Evolutionary conservation across 352 stramenopile genomes (phyloP).

Genomic region (Phytophthora sansomeana): DNA sequence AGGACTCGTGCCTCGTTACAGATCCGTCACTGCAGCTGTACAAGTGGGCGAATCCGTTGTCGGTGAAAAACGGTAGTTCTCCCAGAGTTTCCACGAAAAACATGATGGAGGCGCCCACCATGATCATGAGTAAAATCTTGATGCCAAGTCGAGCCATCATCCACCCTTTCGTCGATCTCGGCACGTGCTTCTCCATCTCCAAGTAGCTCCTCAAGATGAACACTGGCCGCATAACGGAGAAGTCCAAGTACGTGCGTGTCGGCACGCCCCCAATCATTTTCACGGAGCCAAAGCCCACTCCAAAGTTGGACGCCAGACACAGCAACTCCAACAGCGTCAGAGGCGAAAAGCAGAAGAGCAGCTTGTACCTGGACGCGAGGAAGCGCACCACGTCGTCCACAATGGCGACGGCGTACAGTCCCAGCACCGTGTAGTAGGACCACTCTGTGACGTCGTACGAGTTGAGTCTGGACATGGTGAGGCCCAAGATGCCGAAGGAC

Average conservation of each 20-base stretch:
- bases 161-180: constrained; percentile 71
- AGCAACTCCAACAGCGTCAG: constrained; percentile 80
- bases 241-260: constrained; percentile 85
- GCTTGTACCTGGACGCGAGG: constrained; percentile 81
- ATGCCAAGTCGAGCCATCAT: constrained; percentile 85
- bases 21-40: constrained; percentile 74
- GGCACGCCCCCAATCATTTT: constrained; percentile 60
- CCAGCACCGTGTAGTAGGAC: constrained; percentile 73
- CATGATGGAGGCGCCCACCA: constrained; percentile 81
- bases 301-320: constrained; percentile 75
- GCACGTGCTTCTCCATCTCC: constrained; percentile 85
- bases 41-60: constrained; percentile 86
- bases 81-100: constrained; percentile 91
- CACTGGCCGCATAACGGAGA: constrained; percentile 84
- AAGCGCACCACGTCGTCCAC: constrained; percentile 82
- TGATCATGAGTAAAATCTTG: constrained; percentile 87
- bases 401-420: constrained; percentile 66
- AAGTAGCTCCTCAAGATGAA: constrained; percentile 87
- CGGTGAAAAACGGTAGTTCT: constrained; percentile 78
- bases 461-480: constrained; percentile 75
- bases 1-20: constrained; percentile 57
- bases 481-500: constrained; percentile 72
- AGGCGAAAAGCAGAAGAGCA: constrained; percentile 80
- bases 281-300: constrained; percentile 79
- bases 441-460: constrained; percentile 76